Conservation (phyloP, 495 filamentous ascomycete species). For the Filosporella fistucella region DNA sequence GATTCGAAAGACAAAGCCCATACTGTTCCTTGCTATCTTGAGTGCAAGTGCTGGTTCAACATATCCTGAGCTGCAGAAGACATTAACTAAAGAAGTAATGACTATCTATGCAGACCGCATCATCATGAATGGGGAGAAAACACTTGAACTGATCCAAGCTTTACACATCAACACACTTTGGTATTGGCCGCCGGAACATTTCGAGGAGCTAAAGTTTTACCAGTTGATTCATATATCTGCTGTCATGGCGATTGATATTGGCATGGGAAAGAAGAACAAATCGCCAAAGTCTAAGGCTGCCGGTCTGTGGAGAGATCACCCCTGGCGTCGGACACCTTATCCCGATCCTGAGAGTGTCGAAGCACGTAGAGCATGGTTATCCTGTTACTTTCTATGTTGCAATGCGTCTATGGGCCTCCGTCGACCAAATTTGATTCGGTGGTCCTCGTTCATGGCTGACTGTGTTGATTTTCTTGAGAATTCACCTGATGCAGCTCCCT, state of each 20-base stretch:
- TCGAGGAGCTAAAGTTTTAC: constrained; percentile 88
- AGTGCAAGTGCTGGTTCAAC: constrained; percentile 60
- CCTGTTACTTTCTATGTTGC: constrained; percentile 71
- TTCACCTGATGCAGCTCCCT: constrained; percentile 63
- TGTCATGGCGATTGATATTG: constrained; percentile 83
- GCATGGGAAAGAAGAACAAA: constrained; percentile 57
- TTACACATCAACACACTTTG: constrained; percentile 67
- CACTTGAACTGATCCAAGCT: constrained; percentile 80
- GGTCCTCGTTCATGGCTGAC: constrained; percentile 82
- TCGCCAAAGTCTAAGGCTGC: constrained; percentile 27
- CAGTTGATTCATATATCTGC: constrained; percentile 81
- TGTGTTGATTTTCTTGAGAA: constrained; percentile 70
- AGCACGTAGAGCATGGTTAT: constrained; percentile 71
- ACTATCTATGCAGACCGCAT: constrained; percentile 68
- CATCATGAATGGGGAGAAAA: constrained; percentile 74
- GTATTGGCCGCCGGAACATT: constrained; percentile 80
- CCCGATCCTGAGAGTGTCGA: constrained; percentile 66
- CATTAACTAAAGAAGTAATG: constrained; percentile 67
- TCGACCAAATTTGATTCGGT: constrained; percentile 76
- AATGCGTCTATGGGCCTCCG: constrained; percentile 75
- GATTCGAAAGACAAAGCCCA: constrained; percentile 66
- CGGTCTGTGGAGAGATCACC: constrained; percentile 40
- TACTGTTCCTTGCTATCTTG: constrained; percentile 78
- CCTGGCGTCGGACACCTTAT: constrained; percentile 40
- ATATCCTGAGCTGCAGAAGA: constrained; percentile 51